A percentile compares a stretch with the other conserved stretches of the same genome.
Conservation (phyloP, 2,329 filamentous ascomycete genomes). For the Hymenoscyphus repandus region DNA sequence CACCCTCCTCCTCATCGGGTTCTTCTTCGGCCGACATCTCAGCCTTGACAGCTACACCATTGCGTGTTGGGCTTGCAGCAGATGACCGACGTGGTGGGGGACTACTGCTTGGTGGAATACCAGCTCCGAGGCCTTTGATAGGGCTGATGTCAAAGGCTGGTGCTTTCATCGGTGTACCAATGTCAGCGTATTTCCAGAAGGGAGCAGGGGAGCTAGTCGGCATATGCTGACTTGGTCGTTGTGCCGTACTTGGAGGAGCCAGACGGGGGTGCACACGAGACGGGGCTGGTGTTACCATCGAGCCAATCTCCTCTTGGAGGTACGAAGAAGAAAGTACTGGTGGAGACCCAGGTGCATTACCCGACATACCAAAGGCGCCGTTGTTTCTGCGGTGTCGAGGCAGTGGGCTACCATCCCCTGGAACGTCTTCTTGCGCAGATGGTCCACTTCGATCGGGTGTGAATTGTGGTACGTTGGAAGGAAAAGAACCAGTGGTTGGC, state of each 20-base stretch:
- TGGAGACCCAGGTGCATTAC: constrained; percentile 49
- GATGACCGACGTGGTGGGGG: constrained; percentile 38
- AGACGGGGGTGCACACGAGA: constrained; percentile 68
- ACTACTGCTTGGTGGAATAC: constrained; percentile 49
- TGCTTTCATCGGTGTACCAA: constrained; percentile 60
- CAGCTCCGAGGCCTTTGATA: constrained; percentile 40
- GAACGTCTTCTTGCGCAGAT: constrained; percentile 25
- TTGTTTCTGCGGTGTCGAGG: constrained; percentile 47
- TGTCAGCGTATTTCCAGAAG: constrained; percentile 82
- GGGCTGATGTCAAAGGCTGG: constrained; percentile 55
- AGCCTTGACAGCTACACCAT: constrained; percentile 13
- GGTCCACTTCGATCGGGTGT: constrained; percentile 52
- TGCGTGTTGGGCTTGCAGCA: constrained; percentile 27
- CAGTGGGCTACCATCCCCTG: constrained; percentile 53
- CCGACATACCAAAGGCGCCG: constrained; percentile 40
- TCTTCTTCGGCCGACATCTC: constrained; percentile 22
- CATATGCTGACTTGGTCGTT: constrained; percentile 79
- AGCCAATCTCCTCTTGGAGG: constrained; percentile 52
- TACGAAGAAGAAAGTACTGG: constrained; percentile 59
- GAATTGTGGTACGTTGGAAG: constrained; percentile 40
- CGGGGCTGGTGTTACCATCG: constrained; percentile 68
- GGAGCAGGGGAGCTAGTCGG: constrained; percentile 79
- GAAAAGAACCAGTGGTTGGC: constrained; percentile 48
- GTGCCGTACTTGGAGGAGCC: constrained; percentile 73
- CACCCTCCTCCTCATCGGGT: constrained; percentile 25